Base-by-base conservation (phyloP, 768 basidiomycete genomes). In the Russula olivacea region DNA sequence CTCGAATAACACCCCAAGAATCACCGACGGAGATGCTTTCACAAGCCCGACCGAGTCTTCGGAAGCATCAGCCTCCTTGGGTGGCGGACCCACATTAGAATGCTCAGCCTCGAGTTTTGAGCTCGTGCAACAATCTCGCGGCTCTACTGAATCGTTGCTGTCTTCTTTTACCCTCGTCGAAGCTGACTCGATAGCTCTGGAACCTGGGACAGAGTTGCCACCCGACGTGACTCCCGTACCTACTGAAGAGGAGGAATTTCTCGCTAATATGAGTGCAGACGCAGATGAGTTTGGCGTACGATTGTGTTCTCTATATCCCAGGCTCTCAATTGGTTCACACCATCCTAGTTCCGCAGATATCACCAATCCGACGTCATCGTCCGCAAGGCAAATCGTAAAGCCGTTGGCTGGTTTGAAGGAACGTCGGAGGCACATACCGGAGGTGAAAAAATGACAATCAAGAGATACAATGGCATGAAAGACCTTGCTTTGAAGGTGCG, bases 321-420 rank as follows among this genome's bases (percentile, higher is more conserved):
- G 19, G 14, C 9, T 23, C 10, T 4, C 19, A 8, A 17, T 25
- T 58, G 2, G 23, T 58, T 61, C 63, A 58, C 49, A 17, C 15
- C 32, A 48, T 1, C 47, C 3, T 61, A 83, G 81, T 82, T 81
- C 58, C 74, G 73, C 51, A 74, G 78, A 58, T 82, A 81, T 63
- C 80, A 82, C 61, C 80, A 80, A 56, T 80, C 80, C 1, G 78
- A 83, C 17, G 71, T 83, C 17, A 70, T 71, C 7, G 68, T 78
- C 41, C 74, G 74, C n/a, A 71, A 72, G 43, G 55, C 61, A 23
- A 63, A 67, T 56, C 58, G 65, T 23, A 63, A 63, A 43, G 65
- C 57, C n/a, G 40, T 66, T 23, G 79, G 76, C 4, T 83, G 81
- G 80, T 83, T 81, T 79, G 68, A 74, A 6, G 79, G 78, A 25